Evolutionary conservation across 2,329 filamentous ascomycete genomes (phyloP).

Genomic region (Torrubiella hemipterigena): DNA sequence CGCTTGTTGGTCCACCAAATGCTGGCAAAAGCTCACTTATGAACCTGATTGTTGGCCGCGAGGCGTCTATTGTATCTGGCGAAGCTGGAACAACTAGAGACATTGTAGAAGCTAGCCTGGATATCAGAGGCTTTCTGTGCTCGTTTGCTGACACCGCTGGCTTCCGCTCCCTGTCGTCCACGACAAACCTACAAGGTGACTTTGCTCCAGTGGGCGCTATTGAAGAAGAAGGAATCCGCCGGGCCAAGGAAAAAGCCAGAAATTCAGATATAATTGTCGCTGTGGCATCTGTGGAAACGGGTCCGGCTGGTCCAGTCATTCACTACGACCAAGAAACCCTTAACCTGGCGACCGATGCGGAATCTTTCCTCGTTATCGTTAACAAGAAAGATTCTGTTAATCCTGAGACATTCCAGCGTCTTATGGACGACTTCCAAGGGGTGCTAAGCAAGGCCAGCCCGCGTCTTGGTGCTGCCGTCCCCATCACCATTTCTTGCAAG

Average conservation of each 20-base stretch:
- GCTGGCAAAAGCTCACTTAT: slow-evolving; percentile 90
- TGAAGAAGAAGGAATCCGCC: slow-evolving; percentile 80
- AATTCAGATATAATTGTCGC: slow-evolving; percentile 80
- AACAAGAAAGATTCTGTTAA: slow-evolving; percentile 49
- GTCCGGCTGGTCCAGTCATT: slow-evolving; percentile 27
- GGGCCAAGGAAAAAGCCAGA: slow-evolving; percentile 68
- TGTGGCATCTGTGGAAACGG: slow-evolving; percentile 59
- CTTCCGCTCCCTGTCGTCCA: slow-evolving; percentile 42
- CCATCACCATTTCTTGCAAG: slow-evolving; percentile 57
- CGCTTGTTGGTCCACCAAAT: slow-evolving; percentile 83
- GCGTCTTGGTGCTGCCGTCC: slow-evolving; percentile 20
- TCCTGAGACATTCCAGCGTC: slow-evolving; percentile 17
- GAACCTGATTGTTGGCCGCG: slow-evolving; percentile 78
- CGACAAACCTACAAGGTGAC: slow-evolving; percentile 6
- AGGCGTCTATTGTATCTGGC: slow-evolving; percentile 87
- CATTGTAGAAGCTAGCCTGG: slow-evolving; percentile 82
- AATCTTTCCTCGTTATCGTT: slow-evolving; percentile 40
- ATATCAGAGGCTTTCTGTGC: slow-evolving; percentile 81
- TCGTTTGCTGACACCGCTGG: slow-evolving; percentile 95
- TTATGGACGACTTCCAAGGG: slow-evolving; percentile 28
- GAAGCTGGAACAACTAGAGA: slow-evolving; percentile 92
- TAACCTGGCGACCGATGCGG: slow-evolving; percentile 34
- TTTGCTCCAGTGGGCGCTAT: slow-evolving; percentile 58
- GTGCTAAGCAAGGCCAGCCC: slow-evolving; percentile 9
- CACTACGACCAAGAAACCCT: slow-evolving; percentile 44